Base-by-base conservation (phyloP, 2,329 filamentous ascomycete species). In the Sporothrix inflata region DNA sequence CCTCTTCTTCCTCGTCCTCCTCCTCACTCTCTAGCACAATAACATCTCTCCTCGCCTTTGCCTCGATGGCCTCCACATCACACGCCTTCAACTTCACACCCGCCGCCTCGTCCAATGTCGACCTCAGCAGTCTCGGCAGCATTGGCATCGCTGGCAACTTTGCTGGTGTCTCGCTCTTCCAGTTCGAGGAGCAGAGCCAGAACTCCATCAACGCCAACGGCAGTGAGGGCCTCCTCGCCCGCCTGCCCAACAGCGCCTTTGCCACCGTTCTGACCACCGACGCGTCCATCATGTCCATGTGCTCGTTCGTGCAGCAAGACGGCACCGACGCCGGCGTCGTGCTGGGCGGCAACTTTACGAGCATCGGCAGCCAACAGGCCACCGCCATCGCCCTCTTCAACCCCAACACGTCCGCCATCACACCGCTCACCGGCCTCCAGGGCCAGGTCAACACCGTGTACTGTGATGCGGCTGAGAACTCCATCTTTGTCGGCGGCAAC, bases 271-370 rank as follows among this genome's bases (percentile, higher is more conserved):
- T 91, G 70, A 86, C 89, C 53, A 91, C 94, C 60, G 94, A 98
- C 81, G 94, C 92, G 72, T 90, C 91, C 66, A 97, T 99, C 78
- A 88, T 90, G 78, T 87, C 93, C 75, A 96, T 99, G 92, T 99
- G 96, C 83, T 84, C 91, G 24, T 93, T 95, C 77, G 85, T 89
- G 69, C 83, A 86, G 77, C 85, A 86, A 72, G 87, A 93, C 80
- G 92, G 92, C 75, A 87, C 85, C 6, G 82, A 91, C 72, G 85
- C 88, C n/a, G 91, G 92, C 53, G 88, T 98, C 38, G 88, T 98
- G 65, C 87, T 99, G 19, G 96, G 92, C 71, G 96, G 96, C 65
- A 98, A 98, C 83, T 99, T 99, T 80, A 98, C 96, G 42, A 97
- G 93, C 80, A 83, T 99, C 74, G 93, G 91, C 73, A 90, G 90